phyloP scores from a whole-genome alignment of 2,329 filamentous ascomycete species.

The Fusarium beomiforme region DNA sequence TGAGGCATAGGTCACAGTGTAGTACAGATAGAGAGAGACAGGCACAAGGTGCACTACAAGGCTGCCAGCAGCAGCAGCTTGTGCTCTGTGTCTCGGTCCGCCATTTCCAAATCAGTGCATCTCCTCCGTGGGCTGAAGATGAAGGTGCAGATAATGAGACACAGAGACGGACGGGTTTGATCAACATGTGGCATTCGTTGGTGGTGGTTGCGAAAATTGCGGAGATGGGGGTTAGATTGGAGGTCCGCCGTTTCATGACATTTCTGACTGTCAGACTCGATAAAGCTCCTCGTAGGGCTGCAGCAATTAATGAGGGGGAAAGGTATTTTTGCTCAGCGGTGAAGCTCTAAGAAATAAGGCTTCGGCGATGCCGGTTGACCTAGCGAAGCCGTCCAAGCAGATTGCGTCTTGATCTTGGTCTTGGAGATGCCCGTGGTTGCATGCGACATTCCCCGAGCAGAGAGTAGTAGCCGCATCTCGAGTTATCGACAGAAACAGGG shows the following conservation, averaged over 20 bases:
- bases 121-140: conserved; percentile 28
- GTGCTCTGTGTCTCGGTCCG: conserved; percentile 17
- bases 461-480: conserved; percentile 19
- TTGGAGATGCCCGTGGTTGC: conserved; percentile 25
- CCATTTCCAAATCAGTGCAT: conserved; percentile 34
- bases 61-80: conserved; percentile 19
- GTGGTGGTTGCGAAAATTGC: conserved; percentile 4
- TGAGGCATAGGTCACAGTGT: not conserved
- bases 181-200: conserved; percentile 4
- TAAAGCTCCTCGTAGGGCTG: conserved; percentile 37
- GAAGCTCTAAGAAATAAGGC: conserved; percentile 36
- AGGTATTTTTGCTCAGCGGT: conserved; percentile 30
- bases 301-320: conserved; percentile 26
- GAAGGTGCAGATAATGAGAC: conserved; percentile 10
- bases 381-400: conserved; percentile 14
- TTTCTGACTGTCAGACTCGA: not conserved
- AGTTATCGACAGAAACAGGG: not conserved
- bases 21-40: not conserved
- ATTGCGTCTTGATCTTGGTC: conserved; percentile 14
- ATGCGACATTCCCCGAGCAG: conserved; percentile 11
- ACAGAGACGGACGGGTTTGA: not conserved
- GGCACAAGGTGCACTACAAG: conserved; percentile 11
- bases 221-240: not conserved
- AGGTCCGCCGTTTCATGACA: conserved; percentile 11
- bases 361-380: conserved; percentile 39